Conservation (phyloP, 106 monocot species). For the Dactylorhiza incarnata region DNA sequence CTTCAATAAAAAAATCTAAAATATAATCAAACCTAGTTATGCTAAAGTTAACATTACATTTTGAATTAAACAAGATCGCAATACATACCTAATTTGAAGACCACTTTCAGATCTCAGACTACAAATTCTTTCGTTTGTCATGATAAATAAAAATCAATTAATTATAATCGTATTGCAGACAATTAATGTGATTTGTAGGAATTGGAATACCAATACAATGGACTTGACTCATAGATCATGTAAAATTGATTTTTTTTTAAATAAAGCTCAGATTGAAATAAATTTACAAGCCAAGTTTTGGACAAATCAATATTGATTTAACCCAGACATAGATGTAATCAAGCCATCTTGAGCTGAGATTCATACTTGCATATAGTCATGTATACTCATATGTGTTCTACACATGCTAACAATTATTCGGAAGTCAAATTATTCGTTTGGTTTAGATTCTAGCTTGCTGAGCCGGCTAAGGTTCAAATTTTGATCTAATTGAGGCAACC, state of each 20-base stretch:
- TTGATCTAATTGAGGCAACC: not conserved
- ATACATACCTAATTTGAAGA: not conserved
- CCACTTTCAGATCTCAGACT: not conserved
- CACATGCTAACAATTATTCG: no score
- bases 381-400: no score
- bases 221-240: not conserved
- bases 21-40: not conserved
- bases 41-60: not conserved
- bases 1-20: not conserved
- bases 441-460: not conserved
- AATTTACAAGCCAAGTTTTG: not conserved
- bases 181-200: not conserved
- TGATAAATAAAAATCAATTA: not conserved
- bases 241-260: not conserved
- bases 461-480: not conserved
- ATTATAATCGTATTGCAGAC: not conserved
- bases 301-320: no score
- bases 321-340: not conserved
- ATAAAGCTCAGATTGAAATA: not conserved
- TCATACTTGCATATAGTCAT: not conserved
- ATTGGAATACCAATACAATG: not conserved
- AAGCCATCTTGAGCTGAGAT: not conserved
- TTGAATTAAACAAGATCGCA: not conserved
- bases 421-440: not conserved
- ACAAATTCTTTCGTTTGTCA: not conserved